phyloP scores from a whole-genome alignment of 441 rosid genomes.

The Eruca vesicaria region DNA sequence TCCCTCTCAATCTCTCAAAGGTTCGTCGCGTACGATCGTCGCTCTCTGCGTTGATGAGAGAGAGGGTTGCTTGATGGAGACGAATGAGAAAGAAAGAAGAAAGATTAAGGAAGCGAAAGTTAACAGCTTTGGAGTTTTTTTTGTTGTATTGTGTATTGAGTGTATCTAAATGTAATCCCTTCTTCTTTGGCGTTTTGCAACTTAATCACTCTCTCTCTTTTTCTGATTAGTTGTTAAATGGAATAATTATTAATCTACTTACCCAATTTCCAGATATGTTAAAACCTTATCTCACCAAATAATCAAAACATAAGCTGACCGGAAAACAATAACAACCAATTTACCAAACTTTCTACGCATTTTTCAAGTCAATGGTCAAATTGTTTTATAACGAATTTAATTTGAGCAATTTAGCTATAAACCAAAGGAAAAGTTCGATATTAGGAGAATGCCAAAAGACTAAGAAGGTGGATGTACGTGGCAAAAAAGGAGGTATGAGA shows the following conservation, averaged over 20 bases:
- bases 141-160: background rate
- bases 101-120: background rate
- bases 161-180: too few relatives aligned
- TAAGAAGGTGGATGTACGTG: too few relatives aligned
- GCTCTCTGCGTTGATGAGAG: constrained; percentile 20
- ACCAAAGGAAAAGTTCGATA: too few relatives aligned
- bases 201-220: constrained; percentile 15
- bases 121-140: background rate
- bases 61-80: constrained; percentile 11
- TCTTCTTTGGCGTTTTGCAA: background rate
- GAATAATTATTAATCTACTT: too few relatives aligned
- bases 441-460: too few relatives aligned
- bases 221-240: constrained; percentile 17
- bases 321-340: background rate
- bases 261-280: constrained; percentile 16
- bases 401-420: too few relatives aligned
- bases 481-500: too few relatives aligned
- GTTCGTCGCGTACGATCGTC: too few relatives aligned
- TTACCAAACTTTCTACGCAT: background rate
- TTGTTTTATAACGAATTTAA: background rate
- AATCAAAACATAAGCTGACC: background rate
- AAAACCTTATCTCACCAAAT: constrained; percentile 17
- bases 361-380: constrained; percentile 20
- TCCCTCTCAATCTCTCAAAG: constrained; percentile 30
- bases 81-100: background rate